These are phyloP conservation scores for Tolypocladium tropicale DNA, from an alignment of 2,329 filamentous ascomycete species.

Conservation along the genomic window DNA sequence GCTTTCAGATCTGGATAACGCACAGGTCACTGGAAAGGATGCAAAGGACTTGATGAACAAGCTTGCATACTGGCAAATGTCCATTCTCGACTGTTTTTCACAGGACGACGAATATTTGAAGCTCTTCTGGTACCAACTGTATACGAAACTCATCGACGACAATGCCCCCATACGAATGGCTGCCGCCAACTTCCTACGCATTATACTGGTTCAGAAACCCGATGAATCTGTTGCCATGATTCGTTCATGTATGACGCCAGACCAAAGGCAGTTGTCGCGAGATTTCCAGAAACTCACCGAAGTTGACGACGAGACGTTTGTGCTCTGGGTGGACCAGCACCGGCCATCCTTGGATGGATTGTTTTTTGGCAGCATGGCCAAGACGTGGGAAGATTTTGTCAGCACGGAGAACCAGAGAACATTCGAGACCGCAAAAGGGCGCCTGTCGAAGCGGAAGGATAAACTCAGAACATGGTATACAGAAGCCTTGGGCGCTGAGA, in stretches of 20 bases:
- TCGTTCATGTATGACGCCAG: constrained; percentile 56
- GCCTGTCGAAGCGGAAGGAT: constrained; percentile 69
- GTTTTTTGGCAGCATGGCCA: constrained; percentile 74
- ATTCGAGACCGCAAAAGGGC: constrained; percentile 59
- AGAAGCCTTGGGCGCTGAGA: constrained; percentile 59
- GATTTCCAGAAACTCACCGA: constrained; percentile 80
- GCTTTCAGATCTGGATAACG: constrained; percentile 72
- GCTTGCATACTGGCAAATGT: constrained; percentile 91
- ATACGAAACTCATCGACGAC: constrained; percentile 71
- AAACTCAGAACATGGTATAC: constrained; percentile 70
- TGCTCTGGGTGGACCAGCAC: constrained; percentile 80
- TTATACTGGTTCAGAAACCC: constrained; percentile 87
- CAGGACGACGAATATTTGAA: constrained; percentile 73
- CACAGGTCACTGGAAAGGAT: constrained; percentile 46
- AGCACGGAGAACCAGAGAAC: constrained; percentile 70
- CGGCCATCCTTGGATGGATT: constrained; percentile 67
- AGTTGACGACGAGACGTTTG: constrained; percentile 79
- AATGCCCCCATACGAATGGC: constrained; percentile 58
- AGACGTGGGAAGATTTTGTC: constrained; percentile 83
- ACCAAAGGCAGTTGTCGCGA: constrained; percentile 60
- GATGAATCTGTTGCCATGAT: constrained; percentile 68
- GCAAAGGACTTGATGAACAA: constrained; percentile 68
- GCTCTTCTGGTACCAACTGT: constrained; percentile 86
- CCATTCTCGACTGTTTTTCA: constrained; percentile 69
- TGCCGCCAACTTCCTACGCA: constrained; percentile 79